A percentile compares a stretch with the other conserved stretches of the same genome.
Evolutionary conservation across 768 basidiomycete genomes (phyloP).

Genomic region (Phylloporus arenicola): DNA sequence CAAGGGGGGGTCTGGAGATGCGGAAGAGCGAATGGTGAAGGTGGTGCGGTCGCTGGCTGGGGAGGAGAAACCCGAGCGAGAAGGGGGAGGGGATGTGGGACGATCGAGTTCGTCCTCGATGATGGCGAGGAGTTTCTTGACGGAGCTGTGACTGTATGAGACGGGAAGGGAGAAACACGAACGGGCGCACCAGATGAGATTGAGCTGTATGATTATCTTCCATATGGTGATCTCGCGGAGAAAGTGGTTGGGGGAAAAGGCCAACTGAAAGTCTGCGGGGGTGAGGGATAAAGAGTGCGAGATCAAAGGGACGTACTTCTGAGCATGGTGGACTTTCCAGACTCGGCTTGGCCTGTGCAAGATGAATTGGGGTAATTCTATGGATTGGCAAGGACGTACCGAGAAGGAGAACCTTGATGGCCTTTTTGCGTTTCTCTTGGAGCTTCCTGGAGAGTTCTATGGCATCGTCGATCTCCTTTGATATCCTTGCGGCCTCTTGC

Average conservation of each 20-base stretch:
- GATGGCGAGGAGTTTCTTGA: slow-evolving; percentile 53
- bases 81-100: slow-evolving; percentile 1
- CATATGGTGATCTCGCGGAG: slow-evolving; percentile 53
- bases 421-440: slow-evolving; percentile 22
- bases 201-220: slow-evolving; percentile 64
- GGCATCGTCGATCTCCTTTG: slow-evolving; percentile 25
- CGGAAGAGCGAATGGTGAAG: neutral
- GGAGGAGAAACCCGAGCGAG: neutral
- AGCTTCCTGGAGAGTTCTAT: slow-evolving; percentile 23
- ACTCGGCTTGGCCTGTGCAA: slow-evolving; percentile 27
- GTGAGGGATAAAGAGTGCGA: neutral
- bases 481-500: slow-evolving; percentile 21
- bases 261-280: slow-evolving; percentile 57
- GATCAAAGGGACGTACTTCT: slow-evolving; percentile 12
- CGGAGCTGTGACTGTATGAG: slow-evolving; percentile 36
- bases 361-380: neutral
- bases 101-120: slow-evolving; percentile 42
- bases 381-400: slow-evolving; percentile 1
- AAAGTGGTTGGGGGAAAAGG: slow-evolving; percentile 59
- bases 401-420: slow-evolving; percentile 27
- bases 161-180: neutral
- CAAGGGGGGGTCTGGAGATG: slow-evolving; percentile 13
- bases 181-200: slow-evolving; percentile 51
- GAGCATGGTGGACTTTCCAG: slow-evolving; percentile 30
- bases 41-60: neutral